Percentiles rank a stretch among this genome's conserved stretches.
phyloP scores from a whole-genome alignment of 495 filamentous ascomycete genomes.

The Extremus antarcticus region DNA sequence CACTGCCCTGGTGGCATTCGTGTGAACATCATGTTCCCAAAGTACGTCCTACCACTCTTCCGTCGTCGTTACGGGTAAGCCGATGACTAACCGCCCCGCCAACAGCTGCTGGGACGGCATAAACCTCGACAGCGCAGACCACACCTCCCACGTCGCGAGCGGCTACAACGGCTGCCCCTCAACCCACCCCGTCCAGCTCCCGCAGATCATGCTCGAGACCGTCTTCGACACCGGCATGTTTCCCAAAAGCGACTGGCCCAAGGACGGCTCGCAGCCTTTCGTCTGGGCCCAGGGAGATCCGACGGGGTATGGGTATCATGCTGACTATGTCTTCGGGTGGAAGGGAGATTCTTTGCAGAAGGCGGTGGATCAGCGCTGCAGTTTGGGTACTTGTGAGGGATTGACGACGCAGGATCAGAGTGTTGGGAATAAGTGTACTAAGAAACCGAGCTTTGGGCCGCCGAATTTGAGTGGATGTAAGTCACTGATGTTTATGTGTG shows the following conservation, averaged over 20 bases:
- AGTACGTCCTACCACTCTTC: not conserved
- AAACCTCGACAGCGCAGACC: conserved; percentile 21
- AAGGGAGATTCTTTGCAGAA: conserved; percentile 37
- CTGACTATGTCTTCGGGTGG: conserved; percentile 39
- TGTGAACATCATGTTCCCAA: conserved; percentile 22
- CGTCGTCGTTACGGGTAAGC: not conserved
- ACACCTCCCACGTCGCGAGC: conserved; percentile 17
- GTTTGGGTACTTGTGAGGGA: not conserved
- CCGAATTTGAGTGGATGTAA: not conserved
- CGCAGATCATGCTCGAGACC: conserved; percentile 21
- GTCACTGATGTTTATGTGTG: not conserved
- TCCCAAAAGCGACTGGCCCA: conserved; percentile 19
- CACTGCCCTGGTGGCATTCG: conserved; percentile 23
- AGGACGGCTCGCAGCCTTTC: conserved; percentile 23
- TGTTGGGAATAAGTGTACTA: not conserved
- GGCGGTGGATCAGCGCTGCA: conserved; percentile 24
- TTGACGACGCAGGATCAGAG: not conserved
- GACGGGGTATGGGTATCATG: conserved; percentile 35
- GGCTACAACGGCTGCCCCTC: conserved; percentile 18
- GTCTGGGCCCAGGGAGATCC: conserved; percentile 19
- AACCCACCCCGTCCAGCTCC: conserved; percentile 20
- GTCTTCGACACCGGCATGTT: conserved; percentile 22
- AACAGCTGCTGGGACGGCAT: conserved; percentile 22
- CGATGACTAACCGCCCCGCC: not conserved
- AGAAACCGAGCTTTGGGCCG: not conserved